phyloP scores from a whole-genome alignment of 495 filamentous ascomycete species.

The Xylaria scruposa region DNA sequence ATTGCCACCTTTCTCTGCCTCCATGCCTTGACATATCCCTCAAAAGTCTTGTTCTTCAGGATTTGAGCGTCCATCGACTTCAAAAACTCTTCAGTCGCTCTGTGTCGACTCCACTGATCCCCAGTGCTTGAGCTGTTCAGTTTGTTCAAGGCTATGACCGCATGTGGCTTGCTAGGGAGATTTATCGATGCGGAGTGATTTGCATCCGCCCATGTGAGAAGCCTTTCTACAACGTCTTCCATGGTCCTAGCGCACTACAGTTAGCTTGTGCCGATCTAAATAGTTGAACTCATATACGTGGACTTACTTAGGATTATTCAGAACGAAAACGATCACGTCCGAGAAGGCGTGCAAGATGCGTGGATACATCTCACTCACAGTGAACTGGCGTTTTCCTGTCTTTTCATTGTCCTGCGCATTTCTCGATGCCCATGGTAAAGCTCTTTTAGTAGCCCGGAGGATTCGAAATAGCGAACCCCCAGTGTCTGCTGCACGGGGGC shows the following conservation, averaged over 20 bases:
- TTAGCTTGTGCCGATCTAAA: neutral
- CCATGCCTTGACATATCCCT: neutral
- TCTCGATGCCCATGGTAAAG: neutral
- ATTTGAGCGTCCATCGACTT: neutral
- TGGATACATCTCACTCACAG: slow-evolving; percentile 1
- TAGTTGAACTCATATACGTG: neutral
- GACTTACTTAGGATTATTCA: neutral
- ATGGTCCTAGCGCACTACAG: neutral
- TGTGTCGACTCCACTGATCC: neutral
- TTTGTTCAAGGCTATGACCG: neutral
- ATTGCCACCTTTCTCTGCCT: neutral
- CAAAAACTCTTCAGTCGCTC: slow-evolving; percentile 1
- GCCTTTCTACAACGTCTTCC: slow-evolving; percentile 1
- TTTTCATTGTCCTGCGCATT: neutral
- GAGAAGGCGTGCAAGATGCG: slow-evolving; percentile 8
- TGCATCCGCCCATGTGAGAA: neutral
- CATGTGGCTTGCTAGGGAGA: slow-evolving; percentile 1
- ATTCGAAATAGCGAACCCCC: neutral
- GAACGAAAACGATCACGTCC: slow-evolving; percentile 1
- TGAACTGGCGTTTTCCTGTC: neutral
- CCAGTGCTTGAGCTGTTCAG: neutral
- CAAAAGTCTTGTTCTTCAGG: neutral
- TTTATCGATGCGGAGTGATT: slow-evolving; percentile 1
- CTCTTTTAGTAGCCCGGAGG: neutral
- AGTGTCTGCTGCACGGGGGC: neutral